These are phyloP conservation scores for Fusarium vanettenii DNA, from an alignment of 2,329 filamentous ascomycete genomes.

Conservation along the genomic window DNA sequence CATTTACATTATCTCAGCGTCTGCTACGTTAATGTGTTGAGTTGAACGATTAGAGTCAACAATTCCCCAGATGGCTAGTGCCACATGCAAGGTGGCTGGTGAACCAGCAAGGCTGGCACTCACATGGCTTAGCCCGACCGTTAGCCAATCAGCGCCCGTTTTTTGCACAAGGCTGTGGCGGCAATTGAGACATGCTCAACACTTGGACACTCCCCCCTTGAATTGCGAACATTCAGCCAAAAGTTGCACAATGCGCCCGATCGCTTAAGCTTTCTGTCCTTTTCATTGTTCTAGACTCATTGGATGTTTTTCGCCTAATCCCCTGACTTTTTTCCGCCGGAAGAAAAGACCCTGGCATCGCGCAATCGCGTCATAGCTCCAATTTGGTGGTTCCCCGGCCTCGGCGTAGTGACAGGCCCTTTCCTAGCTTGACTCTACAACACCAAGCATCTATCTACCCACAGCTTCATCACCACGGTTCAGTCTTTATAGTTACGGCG, in stretches of 20 bases:
- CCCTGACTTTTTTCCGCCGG: not conserved
- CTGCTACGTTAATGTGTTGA: not conserved
- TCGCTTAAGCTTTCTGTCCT: not conserved
- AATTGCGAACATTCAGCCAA: constrained; percentile 22
- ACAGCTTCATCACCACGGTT: constrained; percentile 2
- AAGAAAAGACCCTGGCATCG: constrained; percentile 19
- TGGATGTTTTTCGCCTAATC: not conserved
- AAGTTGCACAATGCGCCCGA: constrained; percentile 27
- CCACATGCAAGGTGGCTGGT: constrained; percentile 3
- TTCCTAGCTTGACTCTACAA: constrained; percentile 21
- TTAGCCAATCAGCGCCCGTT: not conserved
- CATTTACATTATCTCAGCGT: not conserved
- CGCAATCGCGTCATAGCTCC: constrained; percentile 37
- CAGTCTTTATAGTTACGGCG: not conserved
- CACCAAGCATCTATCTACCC: not conserved
- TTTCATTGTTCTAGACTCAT: not conserved
- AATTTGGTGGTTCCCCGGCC: constrained; percentile 22
- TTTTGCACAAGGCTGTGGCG: constrained; percentile 10
- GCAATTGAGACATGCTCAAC: constrained; percentile 3
- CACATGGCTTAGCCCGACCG: not conserved
- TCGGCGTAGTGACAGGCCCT: constrained; percentile 22
- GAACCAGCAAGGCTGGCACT: constrained; percentile 12
- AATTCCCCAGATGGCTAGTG: constrained; percentile 24
- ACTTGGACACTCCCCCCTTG: not conserved
- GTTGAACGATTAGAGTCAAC: constrained; percentile 8